Evolutionary conservation across 768 basidiomycete genomes (phyloP).

Genomic region (Collybia sp.): DNA sequence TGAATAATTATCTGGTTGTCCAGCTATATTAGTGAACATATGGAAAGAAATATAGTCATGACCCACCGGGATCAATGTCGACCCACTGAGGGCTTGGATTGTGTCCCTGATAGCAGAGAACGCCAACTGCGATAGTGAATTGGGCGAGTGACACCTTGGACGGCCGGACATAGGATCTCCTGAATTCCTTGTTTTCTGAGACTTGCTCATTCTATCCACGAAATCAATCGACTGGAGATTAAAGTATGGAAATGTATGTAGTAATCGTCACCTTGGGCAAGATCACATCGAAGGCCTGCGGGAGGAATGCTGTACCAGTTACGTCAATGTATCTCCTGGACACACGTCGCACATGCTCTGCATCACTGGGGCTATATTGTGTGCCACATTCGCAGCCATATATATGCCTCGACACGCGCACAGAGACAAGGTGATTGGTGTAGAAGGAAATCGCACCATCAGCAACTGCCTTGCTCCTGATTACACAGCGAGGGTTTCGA

Average conservation of each 20-base stretch:
- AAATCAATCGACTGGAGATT: neutral
- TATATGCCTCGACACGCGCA: constrained; percentile 5
- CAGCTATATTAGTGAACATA: neutral
- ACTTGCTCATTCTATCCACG: constrained; percentile 31
- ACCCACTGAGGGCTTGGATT: constrained; percentile 17
- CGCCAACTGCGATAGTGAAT: constrained; percentile 4
- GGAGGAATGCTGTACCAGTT: constrained; percentile 6
- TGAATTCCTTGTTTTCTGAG: constrained; percentile 18
- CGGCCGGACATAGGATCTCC: constrained; percentile 10
- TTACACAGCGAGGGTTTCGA: neutral
- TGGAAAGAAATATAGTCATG: neutral
- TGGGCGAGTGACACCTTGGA: constrained; percentile 4
- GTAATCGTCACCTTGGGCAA: constrained; percentile 14
- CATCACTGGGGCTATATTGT: constrained; percentile 3
- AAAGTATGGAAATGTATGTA: neutral
- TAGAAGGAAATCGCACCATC: constrained; percentile 3
- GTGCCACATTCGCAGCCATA: constrained; percentile 5
- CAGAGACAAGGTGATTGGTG: constrained; percentile 2
- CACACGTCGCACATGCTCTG: constrained; percentile 7
- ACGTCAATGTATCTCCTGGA: neutral
- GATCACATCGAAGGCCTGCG: constrained; percentile 17
- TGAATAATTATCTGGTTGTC: constrained; percentile 15
- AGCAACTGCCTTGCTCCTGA: constrained; percentile 1
- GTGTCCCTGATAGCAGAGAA: constrained; percentile 18
- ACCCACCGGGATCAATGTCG: constrained; percentile 16